A percentile compares a stretch with the other conserved stretches of the same genome.
Conservation (phyloP, 1,284 basidiomycete species). For the Microbotryum lychnidis-dioicae region DNA sequence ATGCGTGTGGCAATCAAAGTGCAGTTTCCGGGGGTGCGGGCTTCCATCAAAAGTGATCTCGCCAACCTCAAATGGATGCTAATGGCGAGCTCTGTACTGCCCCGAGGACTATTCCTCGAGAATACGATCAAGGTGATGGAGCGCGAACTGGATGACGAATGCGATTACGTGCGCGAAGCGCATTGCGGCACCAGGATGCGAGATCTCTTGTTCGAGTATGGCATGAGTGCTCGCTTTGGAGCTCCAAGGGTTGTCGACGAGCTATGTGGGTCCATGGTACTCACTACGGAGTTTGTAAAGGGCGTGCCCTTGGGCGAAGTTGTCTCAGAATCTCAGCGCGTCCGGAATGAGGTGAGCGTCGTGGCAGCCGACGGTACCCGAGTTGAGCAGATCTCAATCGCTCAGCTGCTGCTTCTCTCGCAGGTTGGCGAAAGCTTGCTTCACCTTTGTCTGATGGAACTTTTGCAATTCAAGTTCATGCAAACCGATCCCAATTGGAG, state of each 20-base stretch:
- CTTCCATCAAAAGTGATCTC: slow-evolving; percentile 80
- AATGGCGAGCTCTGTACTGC: slow-evolving; percentile 69
- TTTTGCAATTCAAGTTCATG: slow-evolving; percentile 88
- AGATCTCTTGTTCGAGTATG: slow-evolving; percentile 44
- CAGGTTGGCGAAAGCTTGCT: slow-evolving; percentile 78
- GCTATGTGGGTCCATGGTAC: slow-evolving; percentile 67
- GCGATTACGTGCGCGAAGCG: slow-evolving; percentile 85
- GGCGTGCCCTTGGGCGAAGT: slow-evolving; percentile 62
- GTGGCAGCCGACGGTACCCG: neutral
- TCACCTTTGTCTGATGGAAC: slow-evolving; percentile 78
- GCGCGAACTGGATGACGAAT: slow-evolving; percentile 88
- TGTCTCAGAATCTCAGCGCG: no score
- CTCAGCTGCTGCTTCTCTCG: neutral
- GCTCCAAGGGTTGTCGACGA: slow-evolving; percentile 74
- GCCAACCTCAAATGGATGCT: slow-evolving; percentile 77
- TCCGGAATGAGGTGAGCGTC: no score
- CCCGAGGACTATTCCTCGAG: slow-evolving; percentile 80
- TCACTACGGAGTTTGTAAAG: slow-evolving; percentile 81
- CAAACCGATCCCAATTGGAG: slow-evolving; percentile 99
- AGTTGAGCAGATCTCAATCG: no score
- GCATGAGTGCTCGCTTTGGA: slow-evolving; percentile 59
- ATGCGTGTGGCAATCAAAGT: slow-evolving; percentile 77
- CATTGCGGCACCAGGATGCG: slow-evolving; percentile 60
- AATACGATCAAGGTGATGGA: slow-evolving; percentile 82
- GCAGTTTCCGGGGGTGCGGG: slow-evolving; percentile 86